Base-by-base conservation (phyloP, 2,329 filamentous ascomycete species). In the Sclerotinia glacialis region DNA sequence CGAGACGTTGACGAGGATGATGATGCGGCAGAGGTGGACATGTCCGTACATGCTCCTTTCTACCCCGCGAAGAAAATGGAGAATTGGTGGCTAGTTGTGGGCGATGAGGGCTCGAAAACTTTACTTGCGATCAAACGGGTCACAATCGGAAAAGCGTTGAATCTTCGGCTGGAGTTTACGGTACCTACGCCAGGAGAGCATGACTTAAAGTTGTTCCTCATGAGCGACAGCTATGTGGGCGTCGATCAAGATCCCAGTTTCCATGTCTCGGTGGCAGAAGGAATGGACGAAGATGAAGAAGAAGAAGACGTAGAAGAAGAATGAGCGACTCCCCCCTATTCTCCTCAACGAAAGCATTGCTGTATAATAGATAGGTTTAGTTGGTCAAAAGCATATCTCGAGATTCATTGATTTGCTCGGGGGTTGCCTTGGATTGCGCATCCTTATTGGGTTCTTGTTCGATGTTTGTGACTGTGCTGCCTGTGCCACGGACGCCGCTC, bases 41-140 rank as follows among this genome's bases (percentile, higher is more conserved):
- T 89, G 2, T 89, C 88, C 1, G 96, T 98, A 2, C 93, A 98
- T 76, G 93, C 94, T 62, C 95, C 95, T 0, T 99, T 98, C 83
- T 99, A 95, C 77, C 93, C 95, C 0, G 83, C 79, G 60, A 89
- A 90, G 78, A 99, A 99, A 84, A 89, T 92, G 81, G 95, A 99
- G 83, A 97, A 95, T 77, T 99, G 93, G 93, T 99, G 95, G 95
- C 81, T 99, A 66, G 92, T 99, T 26, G 92, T 99, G 44, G 94
- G 93, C 40, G 93, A 98, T 73, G 93, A 97, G 80, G 90, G 87
- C 77, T 92, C 90, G 50, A 94, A 92, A 81, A 93, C 85, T 70
- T 82, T 99, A 69, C 82, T 98, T 67, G 93, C 92, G 3, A 97
- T 98, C 81, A 99, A 98, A 84, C 87, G 94, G 72, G 89, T 99